phyloP scores from a whole-genome alignment of 2,329 filamentous ascomycete species.

The Penicillium italicum region DNA sequence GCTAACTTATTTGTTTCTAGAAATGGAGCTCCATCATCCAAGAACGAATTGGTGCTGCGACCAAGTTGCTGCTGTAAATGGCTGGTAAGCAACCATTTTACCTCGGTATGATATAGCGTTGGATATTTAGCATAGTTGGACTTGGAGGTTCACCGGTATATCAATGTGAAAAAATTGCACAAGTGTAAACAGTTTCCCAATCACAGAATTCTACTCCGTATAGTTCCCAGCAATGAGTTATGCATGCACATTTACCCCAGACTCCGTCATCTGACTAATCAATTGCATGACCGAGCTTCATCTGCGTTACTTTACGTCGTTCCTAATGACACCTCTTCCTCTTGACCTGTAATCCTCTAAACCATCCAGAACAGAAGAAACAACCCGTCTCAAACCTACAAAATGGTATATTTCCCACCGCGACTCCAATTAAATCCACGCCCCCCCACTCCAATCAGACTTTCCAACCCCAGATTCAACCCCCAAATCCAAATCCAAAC shows the following conservation, averaged over 20 bases:
- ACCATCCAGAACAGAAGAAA: not conserved
- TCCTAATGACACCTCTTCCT: not conserved
- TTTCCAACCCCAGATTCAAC: not conserved
- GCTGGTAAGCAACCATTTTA: not conserved
- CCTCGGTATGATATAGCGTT: not conserved
- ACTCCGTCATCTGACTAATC: constrained; percentile 10
- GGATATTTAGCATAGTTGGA: not conserved
- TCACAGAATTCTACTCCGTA: not conserved
- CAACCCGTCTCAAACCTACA: not conserved
- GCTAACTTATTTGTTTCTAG: constrained; percentile 23
- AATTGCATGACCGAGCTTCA: constrained; percentile 2
- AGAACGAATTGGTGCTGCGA: constrained; percentile 35
- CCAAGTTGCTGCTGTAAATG: constrained; percentile 27
- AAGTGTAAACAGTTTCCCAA: not conserved
- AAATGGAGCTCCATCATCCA: constrained; percentile 43
- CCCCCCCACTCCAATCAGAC: not conserved
- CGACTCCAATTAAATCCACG: not conserved
- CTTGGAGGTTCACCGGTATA: not conserved
- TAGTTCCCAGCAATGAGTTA: not conserved
- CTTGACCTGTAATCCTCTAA: not conserved
- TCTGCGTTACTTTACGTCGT: not conserved
- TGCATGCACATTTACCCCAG: constrained; percentile 5
- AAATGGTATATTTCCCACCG: constrained; percentile 19
- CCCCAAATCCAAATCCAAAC: not conserved
- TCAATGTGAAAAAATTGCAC: not conserved